Evolutionary conservation across 2,329 filamentous ascomycete genomes (phyloP).

Genomic region (Fusarium dimerum): DNA sequence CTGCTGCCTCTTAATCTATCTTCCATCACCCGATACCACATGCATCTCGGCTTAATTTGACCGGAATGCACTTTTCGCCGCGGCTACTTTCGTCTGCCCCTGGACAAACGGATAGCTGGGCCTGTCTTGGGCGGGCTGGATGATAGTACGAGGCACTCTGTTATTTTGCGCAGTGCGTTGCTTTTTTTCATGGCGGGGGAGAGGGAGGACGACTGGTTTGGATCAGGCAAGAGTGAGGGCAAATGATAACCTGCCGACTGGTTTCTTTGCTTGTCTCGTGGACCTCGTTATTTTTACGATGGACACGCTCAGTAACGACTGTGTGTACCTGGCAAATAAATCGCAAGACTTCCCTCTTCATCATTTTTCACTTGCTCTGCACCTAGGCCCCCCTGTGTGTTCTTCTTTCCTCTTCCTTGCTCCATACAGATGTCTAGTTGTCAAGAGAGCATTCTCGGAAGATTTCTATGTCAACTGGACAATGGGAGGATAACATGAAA

Average conservation of each 20-base stretch:
- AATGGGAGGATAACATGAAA: conserved; percentile 29
- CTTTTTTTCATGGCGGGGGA: conserved; percentile 35
- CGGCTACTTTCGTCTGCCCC: conserved; percentile 30
- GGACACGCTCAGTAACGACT: conserved; percentile 26
- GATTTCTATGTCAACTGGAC: conserved; percentile 11
- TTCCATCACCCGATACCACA: conserved; percentile 39
- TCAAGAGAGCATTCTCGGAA: conserved; percentile 15
- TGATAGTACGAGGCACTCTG: conserved; percentile 34
- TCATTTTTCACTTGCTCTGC: conserved; percentile 15
- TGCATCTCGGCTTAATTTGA: conserved; percentile 38
- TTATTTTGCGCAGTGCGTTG: conserved; percentile 38
- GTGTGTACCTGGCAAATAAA: conserved; percentile 32
- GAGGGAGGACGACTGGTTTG: conserved; percentile 41
- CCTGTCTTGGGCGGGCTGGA: conserved; percentile 38
- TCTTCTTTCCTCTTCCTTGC: conserved; percentile 17
- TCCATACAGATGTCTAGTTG: conserved; percentile 2
- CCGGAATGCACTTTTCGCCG: conserved; percentile 37
- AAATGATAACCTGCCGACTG: conserved; percentile 38
- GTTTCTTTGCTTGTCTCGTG: conserved; percentile 30
- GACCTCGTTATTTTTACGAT: conserved; percentile 7
- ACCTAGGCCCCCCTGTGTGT: conserved; percentile 22
- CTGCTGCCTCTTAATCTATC: conserved; percentile 55
- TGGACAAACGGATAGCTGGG: conserved; percentile 33
- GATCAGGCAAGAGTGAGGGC: conserved; percentile 40
- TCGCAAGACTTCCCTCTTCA: conserved; percentile 28